Evolutionary conservation across 2,329 filamentous ascomycete genomes (phyloP), one percentile per base, ranked within the genome.

Genomic region (Phaeoacremonium minimum): DNA sequence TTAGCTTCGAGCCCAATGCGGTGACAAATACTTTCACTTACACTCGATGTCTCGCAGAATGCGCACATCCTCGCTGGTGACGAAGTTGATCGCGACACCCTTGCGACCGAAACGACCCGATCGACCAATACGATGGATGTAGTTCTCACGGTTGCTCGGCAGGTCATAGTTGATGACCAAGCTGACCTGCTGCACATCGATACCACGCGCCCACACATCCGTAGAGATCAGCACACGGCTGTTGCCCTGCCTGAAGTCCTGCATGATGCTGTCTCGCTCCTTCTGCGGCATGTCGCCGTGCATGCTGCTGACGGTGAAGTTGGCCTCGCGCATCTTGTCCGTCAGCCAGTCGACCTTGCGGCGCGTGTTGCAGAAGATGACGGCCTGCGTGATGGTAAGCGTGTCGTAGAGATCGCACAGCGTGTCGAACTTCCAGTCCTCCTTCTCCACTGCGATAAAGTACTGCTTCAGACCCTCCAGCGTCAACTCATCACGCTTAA

Each of bases 361-460:
- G 68, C 93, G 87, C 63, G 93, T 98, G 84, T 98, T 98, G 83
- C 93, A 98, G 87, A 98, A 98, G 73, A 98, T 98, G 70, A 98
- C 93, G 42, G 93, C 93, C 71, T 98, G 93, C 55, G 93, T 98
- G 61, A 97, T 98, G 64, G 93, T 98, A 63, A 98, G 86, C 38
- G 93, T 98, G 76, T 98, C 93, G 77, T 98, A 98, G 54, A 98
- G 73, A 71, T 98, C 93, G 57, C 87, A 97, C 46, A 98, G 87
- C 44, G 93, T 98, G 69, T 98, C 93, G 50, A 98, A 84, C 76
- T 98, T 98, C 93, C 93, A 98, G 63, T 98, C 93, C 69, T 98
- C 93, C 80, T 98, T 97, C 79, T 98, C 93, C 43, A 98, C 93
- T 43, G 93, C 93, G 71, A 98, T 97, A 77, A 96, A 98, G 77